Conservation (phyloP, 257 asterid species). For the Voacanga thouarsii region DNA sequence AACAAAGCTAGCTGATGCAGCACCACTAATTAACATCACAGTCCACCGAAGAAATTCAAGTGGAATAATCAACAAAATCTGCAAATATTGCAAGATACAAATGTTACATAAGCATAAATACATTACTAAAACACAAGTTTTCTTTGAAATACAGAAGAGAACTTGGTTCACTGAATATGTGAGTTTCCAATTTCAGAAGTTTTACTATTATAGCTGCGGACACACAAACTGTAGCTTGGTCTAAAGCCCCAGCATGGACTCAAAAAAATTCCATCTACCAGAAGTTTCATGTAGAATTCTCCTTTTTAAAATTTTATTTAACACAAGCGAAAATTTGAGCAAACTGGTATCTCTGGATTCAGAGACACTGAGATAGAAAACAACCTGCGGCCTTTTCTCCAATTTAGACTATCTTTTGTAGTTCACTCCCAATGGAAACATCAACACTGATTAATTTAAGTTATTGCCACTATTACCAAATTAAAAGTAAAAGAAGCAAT, state of each 20-base stretch:
- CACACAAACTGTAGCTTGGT: not conserved
- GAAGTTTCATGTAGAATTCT: not conserved
- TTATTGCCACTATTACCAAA: not conserved
- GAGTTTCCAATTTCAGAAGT: not conserved
- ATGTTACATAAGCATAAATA: not conserved
- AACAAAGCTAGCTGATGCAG: conserved; percentile 75
- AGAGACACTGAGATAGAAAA: not conserved
- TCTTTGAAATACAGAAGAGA: not conserved
- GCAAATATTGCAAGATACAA: conserved; percentile 17
- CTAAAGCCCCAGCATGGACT: not conserved
- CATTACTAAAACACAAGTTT: not conserved
- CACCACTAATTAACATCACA: conserved; percentile 58
- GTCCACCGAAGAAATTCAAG: conserved; percentile 72
- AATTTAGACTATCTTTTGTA: not conserved
- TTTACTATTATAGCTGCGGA: not conserved
- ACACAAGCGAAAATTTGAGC: not conserved
- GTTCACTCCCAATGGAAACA: not conserved
- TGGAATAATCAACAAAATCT: conserved; percentile 76
- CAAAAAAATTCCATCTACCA: not conserved
- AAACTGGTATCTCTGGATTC: not conserved
- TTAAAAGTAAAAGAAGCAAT: not conserved
- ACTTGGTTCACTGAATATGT: not conserved
- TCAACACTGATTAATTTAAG: not conserved
- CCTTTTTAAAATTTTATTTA: not conserved
- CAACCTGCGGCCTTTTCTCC: not conserved